phyloP scores from a whole-genome alignment of 805 yeast species.

The Pichia rugopelliculosa region DNA sequence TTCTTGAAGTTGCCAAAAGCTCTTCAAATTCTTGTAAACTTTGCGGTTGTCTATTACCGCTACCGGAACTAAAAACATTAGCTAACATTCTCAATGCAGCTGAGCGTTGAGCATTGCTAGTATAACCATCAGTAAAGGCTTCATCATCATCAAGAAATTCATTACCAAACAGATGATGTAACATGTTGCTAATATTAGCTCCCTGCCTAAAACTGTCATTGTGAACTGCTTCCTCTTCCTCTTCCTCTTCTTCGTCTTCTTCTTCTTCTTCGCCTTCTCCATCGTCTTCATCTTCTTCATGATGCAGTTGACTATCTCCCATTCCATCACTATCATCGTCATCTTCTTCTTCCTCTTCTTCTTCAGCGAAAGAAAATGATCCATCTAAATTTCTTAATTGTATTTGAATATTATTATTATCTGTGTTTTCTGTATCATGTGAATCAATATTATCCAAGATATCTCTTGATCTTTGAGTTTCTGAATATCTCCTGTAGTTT shows the following conservation, averaged over 20 bases:
- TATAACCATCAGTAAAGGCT: too few species aligned
- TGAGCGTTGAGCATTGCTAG: not conserved
- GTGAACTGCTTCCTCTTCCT: slow-evolving; percentile 18
- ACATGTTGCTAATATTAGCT: slow-evolving; percentile 8
- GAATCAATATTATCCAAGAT: not conserved
- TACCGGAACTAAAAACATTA: slow-evolving; percentile 4
- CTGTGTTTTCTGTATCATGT: slow-evolving; percentile 17
- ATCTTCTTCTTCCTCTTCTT: slow-evolving; percentile 2
- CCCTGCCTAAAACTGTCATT: not conserved
- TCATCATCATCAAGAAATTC: slow-evolving; percentile 7
- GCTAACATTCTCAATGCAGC: slow-evolving; percentile 12
- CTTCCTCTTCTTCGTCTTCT: slow-evolving; percentile 20
- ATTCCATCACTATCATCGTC: slow-evolving; percentile 14
- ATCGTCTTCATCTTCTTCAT: slow-evolving; percentile 12
- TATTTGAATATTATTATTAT: slow-evolving; percentile 1
- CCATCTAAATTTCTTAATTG: not conserved
- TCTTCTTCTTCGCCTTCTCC: slow-evolving; percentile 14
- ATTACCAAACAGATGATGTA: not conserved
- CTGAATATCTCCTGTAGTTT: slow-evolving; percentile 31
- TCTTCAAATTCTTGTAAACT: not conserved
- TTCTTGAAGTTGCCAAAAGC: not conserved
- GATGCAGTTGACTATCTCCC: slow-evolving; percentile 13
- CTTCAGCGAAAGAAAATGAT: not conserved
- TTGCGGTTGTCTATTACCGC: not conserved
- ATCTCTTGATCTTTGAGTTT: slow-evolving; percentile 14